phyloP scores from a whole-genome alignment of 306 rosid species.

The Castanea mollissima region DNA sequence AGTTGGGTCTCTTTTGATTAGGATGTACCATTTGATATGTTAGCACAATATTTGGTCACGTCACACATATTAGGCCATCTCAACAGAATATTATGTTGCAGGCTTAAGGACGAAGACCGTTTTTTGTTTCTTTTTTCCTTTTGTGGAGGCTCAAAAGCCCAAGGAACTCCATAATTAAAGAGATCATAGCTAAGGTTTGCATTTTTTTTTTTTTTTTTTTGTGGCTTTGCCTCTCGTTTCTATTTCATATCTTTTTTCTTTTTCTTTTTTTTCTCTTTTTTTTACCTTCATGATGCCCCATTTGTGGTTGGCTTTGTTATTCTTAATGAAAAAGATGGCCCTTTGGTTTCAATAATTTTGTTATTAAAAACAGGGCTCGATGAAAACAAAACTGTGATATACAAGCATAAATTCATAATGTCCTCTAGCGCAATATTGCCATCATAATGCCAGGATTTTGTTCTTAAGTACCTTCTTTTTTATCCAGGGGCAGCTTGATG shows the following conservation, averaged over 20 bases:
- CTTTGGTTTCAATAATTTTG: constrained; percentile 4
- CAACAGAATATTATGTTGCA: background rate
- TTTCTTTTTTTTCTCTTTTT: background rate
- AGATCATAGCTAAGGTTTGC: background rate
- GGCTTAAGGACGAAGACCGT: too few species aligned
- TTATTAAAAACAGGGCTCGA: background rate
- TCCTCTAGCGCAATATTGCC: background rate
- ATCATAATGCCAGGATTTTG: background rate
- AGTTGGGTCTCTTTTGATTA: background rate
- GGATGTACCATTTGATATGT: background rate
- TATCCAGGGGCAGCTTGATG: too few species aligned
- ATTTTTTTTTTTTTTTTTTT: background rate
- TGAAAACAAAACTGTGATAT: background rate
- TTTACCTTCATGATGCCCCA: constrained; percentile 41
- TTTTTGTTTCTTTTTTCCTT: background rate
- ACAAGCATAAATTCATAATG: background rate
- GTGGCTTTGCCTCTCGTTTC: background rate
- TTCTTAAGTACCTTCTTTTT: background rate
- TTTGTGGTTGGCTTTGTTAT: constrained; percentile 40
- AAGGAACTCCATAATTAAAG: background rate
- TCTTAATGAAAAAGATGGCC: constrained; percentile 47
- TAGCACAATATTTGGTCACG: background rate
- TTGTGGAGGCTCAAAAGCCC: background rate
- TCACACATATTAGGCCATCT: background rate
- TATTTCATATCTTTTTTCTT: background rate